A percentile compares a stretch with the other conserved stretches of the same genome.
These are phyloP conservation scores for Fusarium sp. DNA, from an alignment of 2,329 filamentous ascomycete genomes.

Conservation along the genomic window DNA sequence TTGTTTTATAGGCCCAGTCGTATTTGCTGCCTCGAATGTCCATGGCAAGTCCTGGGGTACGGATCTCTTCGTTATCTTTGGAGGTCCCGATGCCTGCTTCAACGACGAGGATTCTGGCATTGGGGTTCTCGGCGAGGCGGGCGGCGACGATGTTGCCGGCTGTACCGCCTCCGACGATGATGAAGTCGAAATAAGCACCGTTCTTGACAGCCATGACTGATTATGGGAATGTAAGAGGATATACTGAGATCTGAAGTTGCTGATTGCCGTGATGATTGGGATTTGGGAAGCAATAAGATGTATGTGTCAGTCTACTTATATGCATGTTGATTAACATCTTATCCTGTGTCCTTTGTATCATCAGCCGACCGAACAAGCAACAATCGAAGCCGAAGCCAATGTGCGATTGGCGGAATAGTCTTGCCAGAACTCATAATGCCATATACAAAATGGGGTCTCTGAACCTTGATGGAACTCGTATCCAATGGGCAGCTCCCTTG, in stretches of 20 bases:
- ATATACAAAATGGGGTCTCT: no score
- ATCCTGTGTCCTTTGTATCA: neutral
- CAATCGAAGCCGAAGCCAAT: no score
- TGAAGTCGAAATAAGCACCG: neutral
- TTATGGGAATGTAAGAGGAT: neutral
- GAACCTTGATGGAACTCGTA: neutral
- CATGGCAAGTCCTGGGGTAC: conserved; percentile 48
- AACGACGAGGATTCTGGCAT: conserved; percentile 54
- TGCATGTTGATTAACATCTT: neutral
- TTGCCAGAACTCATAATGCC: neutral
- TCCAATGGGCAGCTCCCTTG: neutral
- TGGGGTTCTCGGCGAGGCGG: conserved; percentile 47
- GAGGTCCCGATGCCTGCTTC: conserved; percentile 52
- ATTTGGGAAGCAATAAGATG: neutral
- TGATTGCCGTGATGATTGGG: neutral
- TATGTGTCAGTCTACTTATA: neutral
- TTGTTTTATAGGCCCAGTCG: conserved; percentile 69
- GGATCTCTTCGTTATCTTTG: neutral
- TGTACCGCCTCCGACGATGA: conserved; percentile 38
- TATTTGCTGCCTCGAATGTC: conserved; percentile 62
- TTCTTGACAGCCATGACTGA: neutral
- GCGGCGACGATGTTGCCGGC: conserved; percentile 48
- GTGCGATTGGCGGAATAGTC: neutral
- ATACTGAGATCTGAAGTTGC: neutral
- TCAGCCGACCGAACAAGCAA: no score